Conservation (phyloP, 306 rosid species). For the Malus fusca region DNA sequence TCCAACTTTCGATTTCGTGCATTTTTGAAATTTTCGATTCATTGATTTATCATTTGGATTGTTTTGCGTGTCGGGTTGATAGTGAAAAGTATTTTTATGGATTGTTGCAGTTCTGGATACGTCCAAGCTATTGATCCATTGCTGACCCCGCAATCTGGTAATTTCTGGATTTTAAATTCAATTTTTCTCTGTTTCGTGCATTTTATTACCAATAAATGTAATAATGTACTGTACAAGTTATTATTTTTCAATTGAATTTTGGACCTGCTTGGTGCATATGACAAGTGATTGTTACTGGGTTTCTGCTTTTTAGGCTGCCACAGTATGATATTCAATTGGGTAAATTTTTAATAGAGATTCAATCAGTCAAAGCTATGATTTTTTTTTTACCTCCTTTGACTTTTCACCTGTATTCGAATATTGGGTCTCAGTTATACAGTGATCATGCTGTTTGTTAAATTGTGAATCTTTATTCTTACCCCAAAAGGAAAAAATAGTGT, state of each 20-base stretch:
- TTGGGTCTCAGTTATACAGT: not conserved
- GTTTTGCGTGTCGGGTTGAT: not conserved
- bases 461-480: not conserved
- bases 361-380: not conserved
- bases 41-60: not conserved
- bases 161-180: not conserved
- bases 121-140: constrained; percentile 12
- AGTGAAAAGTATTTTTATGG: not conserved
- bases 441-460: not conserved
- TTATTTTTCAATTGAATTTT: not conserved
- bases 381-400: not conserved
- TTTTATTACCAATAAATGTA: not conserved
- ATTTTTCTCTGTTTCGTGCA: not conserved
- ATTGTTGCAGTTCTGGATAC: constrained; percentile 16
- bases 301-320: not conserved
- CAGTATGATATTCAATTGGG: not conserved
- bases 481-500: not conserved
- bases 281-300: not conserved
- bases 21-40: not conserved
- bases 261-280: not conserved
- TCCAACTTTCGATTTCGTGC: not conserved
- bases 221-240: not conserved
- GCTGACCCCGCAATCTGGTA: constrained; percentile 9
- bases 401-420: not conserved
- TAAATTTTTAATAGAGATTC: not conserved